Percentiles rank a stretch among this genome's conserved stretches.
These are phyloP conservation scores for Epithemia pelagica DNA, from an alignment of 108 stramenopile species.

Conservation along the genomic window DNA sequence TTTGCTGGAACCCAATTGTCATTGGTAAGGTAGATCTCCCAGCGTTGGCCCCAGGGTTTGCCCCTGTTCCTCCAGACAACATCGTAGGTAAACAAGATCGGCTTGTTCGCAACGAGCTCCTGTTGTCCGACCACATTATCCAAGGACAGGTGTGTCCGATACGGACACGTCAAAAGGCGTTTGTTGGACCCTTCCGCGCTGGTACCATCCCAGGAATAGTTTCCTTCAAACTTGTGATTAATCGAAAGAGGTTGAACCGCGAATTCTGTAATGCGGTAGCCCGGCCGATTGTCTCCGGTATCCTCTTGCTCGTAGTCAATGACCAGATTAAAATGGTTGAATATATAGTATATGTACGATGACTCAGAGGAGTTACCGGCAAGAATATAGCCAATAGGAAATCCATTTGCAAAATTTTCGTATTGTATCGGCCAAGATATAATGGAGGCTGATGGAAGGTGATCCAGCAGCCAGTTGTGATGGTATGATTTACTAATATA, in stretches of 20 bases:
- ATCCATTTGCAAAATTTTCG: conserved; percentile 64
- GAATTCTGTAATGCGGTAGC: conserved; percentile 63
- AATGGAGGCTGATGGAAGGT: conserved; percentile 66
- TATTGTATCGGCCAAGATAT: background rate
- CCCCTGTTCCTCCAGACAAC: conserved; percentile 71
- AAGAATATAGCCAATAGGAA: conserved; percentile 76
- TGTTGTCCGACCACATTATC: background rate
- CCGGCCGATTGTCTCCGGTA: conserved; percentile 8
- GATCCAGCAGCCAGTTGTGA: conserved; percentile 92
- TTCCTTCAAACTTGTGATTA: conserved; percentile 66
- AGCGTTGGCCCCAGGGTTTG: conserved; percentile 82
- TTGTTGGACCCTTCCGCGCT: conserved; percentile 9
- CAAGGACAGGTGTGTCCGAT: background rate
- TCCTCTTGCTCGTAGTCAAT: conserved; percentile 77
- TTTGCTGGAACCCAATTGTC: conserved; percentile 66
- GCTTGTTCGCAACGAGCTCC: background rate
- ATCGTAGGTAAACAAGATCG: conserved; percentile 79
- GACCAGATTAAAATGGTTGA: conserved; percentile 88
- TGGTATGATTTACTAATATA: conserved; percentile 84
- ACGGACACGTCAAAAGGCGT: background rate
- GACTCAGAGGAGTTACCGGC: conserved; percentile 31
- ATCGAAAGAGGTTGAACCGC: conserved; percentile 88
- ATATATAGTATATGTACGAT: conserved; percentile 29
- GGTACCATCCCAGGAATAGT: background rate
- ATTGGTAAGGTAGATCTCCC: conserved; percentile 91